Evolutionary conservation across 192 early-diverging fungal species (phyloP).

Genomic region (Chytriomyces confervae): DNA sequence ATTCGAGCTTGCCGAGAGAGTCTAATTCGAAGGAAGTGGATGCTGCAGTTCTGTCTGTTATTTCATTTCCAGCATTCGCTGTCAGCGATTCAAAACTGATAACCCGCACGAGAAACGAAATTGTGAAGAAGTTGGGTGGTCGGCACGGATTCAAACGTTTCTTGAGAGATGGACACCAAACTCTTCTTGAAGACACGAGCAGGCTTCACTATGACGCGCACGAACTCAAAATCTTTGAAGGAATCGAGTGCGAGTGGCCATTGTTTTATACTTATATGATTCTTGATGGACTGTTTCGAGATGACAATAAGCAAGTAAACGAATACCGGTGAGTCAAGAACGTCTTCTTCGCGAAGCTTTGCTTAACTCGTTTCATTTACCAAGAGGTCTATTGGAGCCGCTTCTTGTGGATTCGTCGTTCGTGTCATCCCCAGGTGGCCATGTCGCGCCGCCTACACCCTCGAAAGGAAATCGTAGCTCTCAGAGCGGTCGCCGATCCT

Average conservation of each 20-base stretch:
- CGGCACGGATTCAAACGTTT: slow-evolving; percentile 85
- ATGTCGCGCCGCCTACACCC: background rate
- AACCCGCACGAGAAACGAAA: slow-evolving; percentile 71
- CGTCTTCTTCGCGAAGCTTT: background rate
- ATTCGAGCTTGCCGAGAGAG: slow-evolving; percentile 80
- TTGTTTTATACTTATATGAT: slow-evolving; percentile 89
- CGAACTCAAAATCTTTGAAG: slow-evolving; percentile 82
- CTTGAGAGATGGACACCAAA: slow-evolving; percentile 86
- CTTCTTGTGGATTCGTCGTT: slow-evolving; percentile 73
- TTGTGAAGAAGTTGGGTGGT: slow-evolving; percentile 81
- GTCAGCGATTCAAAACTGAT: slow-evolving; percentile 71
- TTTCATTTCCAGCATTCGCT: slow-evolving; percentile 90
- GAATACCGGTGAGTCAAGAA: slow-evolving; percentile 59
- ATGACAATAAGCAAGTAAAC: slow-evolving; percentile 67
- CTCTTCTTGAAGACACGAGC: slow-evolving; percentile 72
- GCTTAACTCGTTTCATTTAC: background rate
- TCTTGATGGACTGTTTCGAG: slow-evolving; percentile 78
- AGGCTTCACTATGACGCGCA: slow-evolving; percentile 79
- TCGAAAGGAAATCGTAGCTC: slow-evolving; percentile 1
- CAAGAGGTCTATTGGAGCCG: slow-evolving; percentile 61
- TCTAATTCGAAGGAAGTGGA: slow-evolving; percentile 88
- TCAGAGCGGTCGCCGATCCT: slow-evolving; percentile 27
- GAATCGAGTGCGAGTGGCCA: slow-evolving; percentile 90
- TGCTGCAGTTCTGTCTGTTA: slow-evolving; percentile 80
- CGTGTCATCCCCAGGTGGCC: slow-evolving; percentile 27